Evolutionary conservation across 805 yeast species (phyloP), one percentile per base, ranked within the genome.

Genomic region (Ogataea trehaloabstinens): DNA sequence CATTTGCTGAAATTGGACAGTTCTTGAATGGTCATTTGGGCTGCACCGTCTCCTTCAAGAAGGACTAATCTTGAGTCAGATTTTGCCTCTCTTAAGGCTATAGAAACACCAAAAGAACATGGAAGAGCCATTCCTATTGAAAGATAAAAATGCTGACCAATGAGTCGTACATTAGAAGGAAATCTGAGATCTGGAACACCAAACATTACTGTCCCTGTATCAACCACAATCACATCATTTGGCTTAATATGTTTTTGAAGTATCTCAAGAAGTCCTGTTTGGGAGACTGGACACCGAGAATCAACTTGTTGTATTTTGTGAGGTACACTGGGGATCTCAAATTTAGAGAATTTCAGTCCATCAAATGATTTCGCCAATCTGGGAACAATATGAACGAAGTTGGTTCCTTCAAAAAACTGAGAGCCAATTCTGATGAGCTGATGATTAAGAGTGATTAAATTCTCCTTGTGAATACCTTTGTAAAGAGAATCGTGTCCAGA

Each of bases 11-110:
- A 60, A 25, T 51, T 53, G 11, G 61, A 45, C 12, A 60, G 34
- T 56, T 90, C 97, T 69, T 90, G 96, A 39, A 84, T 70, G 4
- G 96, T 88, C 95, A 90, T 85, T 67, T 87, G 95, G 2, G 96
- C 91, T 2, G 95, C 82, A 1, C 97, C 97, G 60, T 90, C 97
- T 40, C 97, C 96, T 67, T 85, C 89, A 13, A 87, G 64, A 18
- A 89, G 67, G 16, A 87, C 68, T 32, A 89, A 70, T 52, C 95
- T 74, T 3, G 52, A 36, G 28, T 53, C 52, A 10, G 51, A 46
- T 5, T 68, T 65, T 24, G 34, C 49, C 53, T 85, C 95, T 35
- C 72, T 69, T 63, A 75, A 67, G 0, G 91, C 96, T 39, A 85
- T 65, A 15, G 86, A 80, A 19, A 82, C 84, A 35, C 97, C 97